Evolutionary conservation across 177 flowering plant genomes (phyloP).

Genomic region (Telopea speciosissima): DNA sequence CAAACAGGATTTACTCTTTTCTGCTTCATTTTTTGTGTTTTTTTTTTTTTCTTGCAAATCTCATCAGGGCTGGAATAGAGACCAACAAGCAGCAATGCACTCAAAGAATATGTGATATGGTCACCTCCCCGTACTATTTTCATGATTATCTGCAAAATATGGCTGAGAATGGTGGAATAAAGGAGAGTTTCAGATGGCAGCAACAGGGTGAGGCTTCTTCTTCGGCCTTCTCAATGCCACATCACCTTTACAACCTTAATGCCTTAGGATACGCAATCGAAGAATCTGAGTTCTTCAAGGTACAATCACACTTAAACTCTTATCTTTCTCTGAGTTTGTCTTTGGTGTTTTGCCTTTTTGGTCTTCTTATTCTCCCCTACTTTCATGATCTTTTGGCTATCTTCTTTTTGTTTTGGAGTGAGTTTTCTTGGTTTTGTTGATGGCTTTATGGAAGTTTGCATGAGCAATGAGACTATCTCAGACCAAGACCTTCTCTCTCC

Average conservation of each 20-base stretch:
- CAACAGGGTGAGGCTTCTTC: conserved; percentile 14
- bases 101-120: conserved; percentile 34
- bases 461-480: too few species aligned
- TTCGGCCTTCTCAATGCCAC: conserved; percentile 22
- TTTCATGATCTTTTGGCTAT: too few species aligned
- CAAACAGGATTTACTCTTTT: too few species aligned
- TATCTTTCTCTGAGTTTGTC: too few species aligned
- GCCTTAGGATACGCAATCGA: conserved; percentile 25
- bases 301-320: conserved; percentile 8
- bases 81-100: conserved; percentile 31
- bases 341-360: too few species aligned
- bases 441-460: too few species aligned
- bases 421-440: too few species aligned
- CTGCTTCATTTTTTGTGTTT: neutral
- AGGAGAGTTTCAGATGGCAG: conserved; percentile 32
- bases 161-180: conserved; percentile 28
- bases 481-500: too few species aligned
- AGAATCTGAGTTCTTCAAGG: conserved; percentile 42
- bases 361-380: too few species aligned
- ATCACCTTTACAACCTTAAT: conserved; percentile 27
- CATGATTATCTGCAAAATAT: conserved; percentile 21
- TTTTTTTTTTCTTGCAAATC: neutral
- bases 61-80: neutral
- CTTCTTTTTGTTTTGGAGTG: too few species aligned
- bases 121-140: conserved; percentile 22